These are phyloP conservation scores for Gilbertella persicaria DNA, from an alignment of 371 early-diverging fungal species.

Conservation along the genomic window DNA sequence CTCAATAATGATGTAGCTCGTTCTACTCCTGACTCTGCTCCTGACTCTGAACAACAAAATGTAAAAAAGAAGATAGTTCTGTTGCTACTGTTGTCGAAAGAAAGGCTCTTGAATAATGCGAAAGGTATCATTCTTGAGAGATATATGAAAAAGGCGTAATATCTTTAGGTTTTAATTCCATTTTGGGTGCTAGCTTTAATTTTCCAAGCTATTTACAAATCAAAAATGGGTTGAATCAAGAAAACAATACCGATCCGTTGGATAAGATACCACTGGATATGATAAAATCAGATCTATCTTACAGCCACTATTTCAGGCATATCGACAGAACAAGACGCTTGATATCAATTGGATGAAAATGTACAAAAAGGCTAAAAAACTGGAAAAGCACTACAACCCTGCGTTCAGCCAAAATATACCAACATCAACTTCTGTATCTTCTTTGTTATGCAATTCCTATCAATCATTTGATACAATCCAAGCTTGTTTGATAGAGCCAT, in stretches of 20 bases:
- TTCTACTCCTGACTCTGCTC: no score
- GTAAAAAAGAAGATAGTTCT: no score
- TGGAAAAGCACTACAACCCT: constrained; percentile 7
- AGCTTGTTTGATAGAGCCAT: constrained; percentile 1
- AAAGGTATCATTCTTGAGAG: neutral
- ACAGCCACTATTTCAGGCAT: constrained; percentile 4
- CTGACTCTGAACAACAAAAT: no score
- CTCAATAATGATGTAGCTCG: no score
- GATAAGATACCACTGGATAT: constrained; percentile 1
- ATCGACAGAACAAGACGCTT: constrained; percentile 3
- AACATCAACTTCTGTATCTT: constrained; percentile 10
- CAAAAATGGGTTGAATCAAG: constrained; percentile 5
- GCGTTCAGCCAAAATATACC: neutral
- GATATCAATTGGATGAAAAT: constrained; percentile 6
- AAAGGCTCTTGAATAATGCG: constrained; percentile 1
- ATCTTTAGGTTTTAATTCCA: constrained; percentile 1
- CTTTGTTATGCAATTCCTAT: constrained; percentile 7
- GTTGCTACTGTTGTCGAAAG: neutral
- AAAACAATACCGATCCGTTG: constrained; percentile 4
- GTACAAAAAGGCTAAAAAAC: constrained; percentile 7
- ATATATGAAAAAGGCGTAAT: neutral
- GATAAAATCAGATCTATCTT: neutral
- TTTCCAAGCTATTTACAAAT: constrained; percentile 1
- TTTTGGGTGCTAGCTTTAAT: constrained; percentile 1
- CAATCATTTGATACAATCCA: neutral